Percentiles rank a stretch among this genome's conserved stretches.
These are phyloP conservation scores for Globisporangium polare DNA, from an alignment of 352 stramenopile genomes.

Conservation along the genomic window DNA sequence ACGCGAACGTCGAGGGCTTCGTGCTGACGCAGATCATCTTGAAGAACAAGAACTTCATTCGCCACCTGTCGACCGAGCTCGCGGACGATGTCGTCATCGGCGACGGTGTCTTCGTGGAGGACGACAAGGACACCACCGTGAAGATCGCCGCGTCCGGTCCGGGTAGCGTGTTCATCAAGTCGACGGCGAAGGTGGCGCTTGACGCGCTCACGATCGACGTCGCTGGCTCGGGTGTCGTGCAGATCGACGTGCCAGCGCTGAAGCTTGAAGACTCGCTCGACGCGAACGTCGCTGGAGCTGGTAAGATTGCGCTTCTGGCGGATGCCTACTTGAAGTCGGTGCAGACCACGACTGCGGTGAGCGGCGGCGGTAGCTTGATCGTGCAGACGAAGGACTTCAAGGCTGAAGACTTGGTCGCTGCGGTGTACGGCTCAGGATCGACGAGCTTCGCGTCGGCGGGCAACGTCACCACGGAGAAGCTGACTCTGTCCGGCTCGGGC, in stretches of 20 bases:
- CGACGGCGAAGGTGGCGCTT: conserved; percentile 21
- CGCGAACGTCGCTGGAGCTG: conserved; percentile 37
- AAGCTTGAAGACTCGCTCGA: conserved; percentile 24
- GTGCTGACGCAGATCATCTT: conserved; percentile 56
- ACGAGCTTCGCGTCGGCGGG: conserved; percentile 40
- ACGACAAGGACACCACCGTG: conserved; percentile 34
- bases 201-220: conserved; percentile 33
- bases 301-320: conserved; percentile 27
- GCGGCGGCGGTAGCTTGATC: conserved; percentile 27
- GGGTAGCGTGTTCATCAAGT: conserved; percentile 39
- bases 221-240: conserved; percentile 26
- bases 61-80: conserved; percentile 30
- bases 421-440: conserved; percentile 46
- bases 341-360: conserved; percentile 25
- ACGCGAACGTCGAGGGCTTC: conserved; percentile 40
- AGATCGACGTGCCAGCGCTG: conserved; percentile 28
- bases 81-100: conserved; percentile 39
- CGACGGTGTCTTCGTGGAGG: conserved; percentile 33
- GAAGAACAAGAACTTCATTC: conserved; percentile 40
- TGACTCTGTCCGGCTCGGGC: conserved; percentile 46
- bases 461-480: conserved; percentile 34
- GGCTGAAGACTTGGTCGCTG: conserved; percentile 30
- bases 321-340: conserved; percentile 21
- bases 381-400: conserved; percentile 32
- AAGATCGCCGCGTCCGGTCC: conserved; percentile 35